These are phyloP conservation scores for Trichosanthes truncata DNA, from an alignment of 306 rosid genomes.

Conservation along the genomic window DNA sequence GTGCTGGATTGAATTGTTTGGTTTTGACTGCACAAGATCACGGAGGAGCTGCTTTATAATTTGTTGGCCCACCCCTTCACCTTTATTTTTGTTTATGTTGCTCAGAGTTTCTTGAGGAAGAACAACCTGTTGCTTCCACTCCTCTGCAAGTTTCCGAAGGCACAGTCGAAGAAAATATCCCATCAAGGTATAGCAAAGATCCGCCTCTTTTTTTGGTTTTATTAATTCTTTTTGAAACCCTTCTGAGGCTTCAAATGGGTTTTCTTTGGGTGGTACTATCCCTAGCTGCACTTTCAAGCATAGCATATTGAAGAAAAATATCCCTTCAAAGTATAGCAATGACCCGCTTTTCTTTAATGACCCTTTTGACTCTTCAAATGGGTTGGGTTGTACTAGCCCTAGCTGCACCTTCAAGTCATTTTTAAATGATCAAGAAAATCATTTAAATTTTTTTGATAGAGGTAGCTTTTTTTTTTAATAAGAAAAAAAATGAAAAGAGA, in stretches of 20 bases:
- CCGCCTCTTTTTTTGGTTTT: not conserved
- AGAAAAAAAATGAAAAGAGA: too few species aligned
- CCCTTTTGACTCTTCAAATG: not conserved
- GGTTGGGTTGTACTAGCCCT: not conserved
- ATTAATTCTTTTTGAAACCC: not conserved
- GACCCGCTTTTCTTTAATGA: not conserved
- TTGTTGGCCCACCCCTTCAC: not conserved
- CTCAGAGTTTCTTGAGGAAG: slow-evolving; percentile 66
- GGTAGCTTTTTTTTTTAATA: not conserved
- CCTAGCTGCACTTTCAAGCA: not conserved
- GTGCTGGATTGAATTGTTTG: not conserved
- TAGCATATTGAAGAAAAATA: not conserved
- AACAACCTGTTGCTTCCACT: slow-evolving; percentile 58
- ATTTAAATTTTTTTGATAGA: not conserved
- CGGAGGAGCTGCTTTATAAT: not conserved
- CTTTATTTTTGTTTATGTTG: slow-evolving; percentile 12
- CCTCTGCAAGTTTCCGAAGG: slow-evolving; percentile 72
- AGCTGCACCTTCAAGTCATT: slow-evolving; percentile 25
- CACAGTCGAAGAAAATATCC: slow-evolving; percentile 65
- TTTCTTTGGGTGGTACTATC: not conserved
- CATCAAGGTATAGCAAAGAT: slow-evolving; percentile 54
- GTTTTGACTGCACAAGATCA: not conserved
- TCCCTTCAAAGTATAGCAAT: not conserved
- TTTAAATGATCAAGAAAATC: slow-evolving; percentile 4
- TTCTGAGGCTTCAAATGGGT: not conserved